Base-by-base conservation (phyloP, 768 basidiomycete species). In the Phylloporus sp. region DNA sequence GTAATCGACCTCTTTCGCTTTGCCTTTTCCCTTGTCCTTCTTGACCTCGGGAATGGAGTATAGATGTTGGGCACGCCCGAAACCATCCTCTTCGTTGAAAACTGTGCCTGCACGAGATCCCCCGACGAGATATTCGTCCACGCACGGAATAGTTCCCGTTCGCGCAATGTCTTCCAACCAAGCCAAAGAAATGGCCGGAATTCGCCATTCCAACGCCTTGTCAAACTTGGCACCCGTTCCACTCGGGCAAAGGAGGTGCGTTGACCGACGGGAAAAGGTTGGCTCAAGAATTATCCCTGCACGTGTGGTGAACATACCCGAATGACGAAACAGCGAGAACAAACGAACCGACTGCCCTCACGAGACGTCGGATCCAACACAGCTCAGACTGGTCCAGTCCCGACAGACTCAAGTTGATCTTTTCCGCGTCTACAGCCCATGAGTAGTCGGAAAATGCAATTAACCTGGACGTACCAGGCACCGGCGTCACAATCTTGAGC, bases 161-260 rank as follows among this genome's bases (percentile, higher is more conserved):
- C 57, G 61, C 9, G 76, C 82, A 52, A 90, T 78, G 0, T 70
- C 68, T 11, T 71, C 71, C 15, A 96, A 60, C 90, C 91, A 96
- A 9, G 68, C 69, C 62, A 85, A 70, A 29, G 75, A 71, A 18
- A 94, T 73, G n/a, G 88, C 79, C 0, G 84, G 81, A 8, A 86
- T 77, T 13, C 73, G 74, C 92, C 93, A 95, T 60, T 89, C 80
- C 31, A 63, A 59, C 3, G 92, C 90, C 61, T 84, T 90, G 14
- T 82, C 78, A 41, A 78, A 89, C 61, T 96, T 95, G 20, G 73
- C 70, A 14, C 93, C 90, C 0, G 61, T 68, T 0, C 75, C 78
- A 6, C 80, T 73, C 0, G 86, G 85, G 60, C 90, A 92, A 8
- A 96, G 69, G 2, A 96, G 73, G 54, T 95, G 88, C 0, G 92